A percentile compares a stretch with the other conserved stretches of the same genome.
phyloP scores from a whole-genome alignment of 73 alveolate species.

The Blepharisma stoltei region DNA sequence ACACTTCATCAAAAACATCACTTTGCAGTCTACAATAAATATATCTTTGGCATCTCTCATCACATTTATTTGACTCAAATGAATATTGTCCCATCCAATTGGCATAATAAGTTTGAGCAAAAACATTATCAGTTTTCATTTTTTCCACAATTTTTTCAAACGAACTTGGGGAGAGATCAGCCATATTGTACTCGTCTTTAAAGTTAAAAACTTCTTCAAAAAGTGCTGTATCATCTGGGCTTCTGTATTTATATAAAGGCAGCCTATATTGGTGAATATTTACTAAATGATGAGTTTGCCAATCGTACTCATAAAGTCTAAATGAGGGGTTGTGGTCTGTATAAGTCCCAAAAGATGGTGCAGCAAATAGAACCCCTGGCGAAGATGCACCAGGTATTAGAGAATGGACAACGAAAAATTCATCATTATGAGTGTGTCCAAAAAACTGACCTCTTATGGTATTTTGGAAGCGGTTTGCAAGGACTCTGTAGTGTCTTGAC shows the following conservation, averaged over 20 bases:
- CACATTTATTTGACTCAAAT: no score
- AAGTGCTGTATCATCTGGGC: background rate
- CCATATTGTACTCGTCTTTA: background rate
- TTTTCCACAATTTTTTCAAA: background rate
- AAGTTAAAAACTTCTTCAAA: conserved; percentile 5
- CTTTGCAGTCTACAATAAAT: no score
- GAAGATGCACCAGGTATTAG: conserved; percentile 37
- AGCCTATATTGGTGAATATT: conserved; percentile 80
- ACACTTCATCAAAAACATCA: no score
- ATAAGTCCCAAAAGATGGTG: conserved; percentile 75
- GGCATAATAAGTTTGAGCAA: background rate
- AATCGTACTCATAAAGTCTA: conserved; percentile 72
- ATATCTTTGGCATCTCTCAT: no score
- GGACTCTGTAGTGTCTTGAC: conserved; percentile 62
- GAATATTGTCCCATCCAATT: no score
- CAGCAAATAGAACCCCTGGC: conserved; percentile 59
- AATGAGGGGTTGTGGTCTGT: conserved; percentile 80
- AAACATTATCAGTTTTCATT: background rate
- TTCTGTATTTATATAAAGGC: background rate
- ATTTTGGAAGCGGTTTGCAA: conserved; percentile 81
- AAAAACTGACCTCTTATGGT: conserved; percentile 71
- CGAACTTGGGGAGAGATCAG: background rate
- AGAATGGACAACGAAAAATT: conserved; percentile 53
- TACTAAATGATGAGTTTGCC: conserved; percentile 52
- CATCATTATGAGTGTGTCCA: conserved; percentile 88